Base-by-base conservation (phyloP, 1,139 yeast genomes). In the Kurtzmaniella quercitrusa region DNA sequence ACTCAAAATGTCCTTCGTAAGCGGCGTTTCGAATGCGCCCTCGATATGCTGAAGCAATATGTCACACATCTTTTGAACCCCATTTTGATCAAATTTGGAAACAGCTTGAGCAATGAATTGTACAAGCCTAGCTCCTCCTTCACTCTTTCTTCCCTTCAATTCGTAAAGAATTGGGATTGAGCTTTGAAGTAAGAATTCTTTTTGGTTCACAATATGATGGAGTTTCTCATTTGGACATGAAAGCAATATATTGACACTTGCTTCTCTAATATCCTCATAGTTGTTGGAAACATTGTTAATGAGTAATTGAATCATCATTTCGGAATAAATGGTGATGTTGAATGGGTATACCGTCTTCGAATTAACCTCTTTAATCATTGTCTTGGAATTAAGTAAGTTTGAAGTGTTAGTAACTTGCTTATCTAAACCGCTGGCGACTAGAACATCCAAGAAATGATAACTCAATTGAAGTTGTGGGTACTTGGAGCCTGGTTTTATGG, bases 71-170 rank as follows among this genome's bases (percentile, higher is more conserved):
- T 47, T 17, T 1, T 52, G 47, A 14, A 46, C 42, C 12, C 56
- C 48, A 5, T 56, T 47, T 2, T 52, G 51, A 12, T 52, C 47
- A 41, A 44, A 39, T 11, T 49, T 46, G 4, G 50, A 46, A 30
- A 54, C 54, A n/a, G 56, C 55, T 39, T 52, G 57, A 52, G 61
- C 72, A 39, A 76, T 48, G 47, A 84, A 72, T 50, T 76, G 78
- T 35, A 84, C 63, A 12, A 83, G 64, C 36, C 82, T 74, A 0
- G 96, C 91, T 8, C 94, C 96, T 20, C 91, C 84, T 48, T 91
- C 97, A 41, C 89, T 84, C 47, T 74, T 79, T 45, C 89, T 76
- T 18, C 91, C 94, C 39, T 81, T 78, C 50, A 78, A 66, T 40
- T 80, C 81, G 5, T 65, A 55, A 39, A 88, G 59, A 57, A 82